Percentiles rank a stretch among this genome's conserved stretches.
Conservation (phyloP, 2,329 filamentous ascomycete species). For the Helminthosporium solani region DNA sequence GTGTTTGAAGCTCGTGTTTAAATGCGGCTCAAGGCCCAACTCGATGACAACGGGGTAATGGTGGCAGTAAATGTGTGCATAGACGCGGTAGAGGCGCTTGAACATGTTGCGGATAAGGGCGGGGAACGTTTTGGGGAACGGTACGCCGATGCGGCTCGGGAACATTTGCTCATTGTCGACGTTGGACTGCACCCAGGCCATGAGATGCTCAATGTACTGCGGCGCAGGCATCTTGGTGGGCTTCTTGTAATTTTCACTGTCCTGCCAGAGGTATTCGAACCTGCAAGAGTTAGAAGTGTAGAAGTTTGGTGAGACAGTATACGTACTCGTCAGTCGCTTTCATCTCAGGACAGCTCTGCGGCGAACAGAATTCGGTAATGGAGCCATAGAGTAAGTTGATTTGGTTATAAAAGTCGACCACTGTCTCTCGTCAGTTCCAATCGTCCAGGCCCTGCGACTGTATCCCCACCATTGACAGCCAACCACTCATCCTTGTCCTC, state of each 20-base stretch:
- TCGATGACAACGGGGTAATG: slow-evolving; percentile 97
- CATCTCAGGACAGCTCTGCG: slow-evolving; percentile 97
- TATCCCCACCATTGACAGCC: slow-evolving; percentile 80
- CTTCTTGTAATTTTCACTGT: slow-evolving; percentile 87
- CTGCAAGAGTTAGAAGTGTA: slow-evolving; percentile 45
- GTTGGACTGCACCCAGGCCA: slow-evolving; percentile 93
- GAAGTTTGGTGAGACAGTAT: too few relatives aligned
- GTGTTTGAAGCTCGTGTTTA: slow-evolving; percentile 99
- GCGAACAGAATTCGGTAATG: slow-evolving; percentile 98
- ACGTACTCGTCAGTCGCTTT: slow-evolving; percentile 97
- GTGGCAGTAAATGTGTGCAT: slow-evolving; percentile 96
- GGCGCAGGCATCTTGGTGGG: slow-evolving; percentile 98
- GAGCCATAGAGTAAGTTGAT: slow-evolving; percentile 98
- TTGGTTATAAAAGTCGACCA: slow-evolving; percentile 99
- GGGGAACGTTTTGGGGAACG: slow-evolving; percentile 88
- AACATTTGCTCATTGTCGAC: slow-evolving; percentile 96
- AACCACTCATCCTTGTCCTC: slow-evolving; percentile 98
- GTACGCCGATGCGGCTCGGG: slow-evolving; percentile 90
- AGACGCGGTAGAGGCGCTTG: slow-evolving; percentile 98
- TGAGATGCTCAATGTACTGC: slow-evolving; percentile 95
- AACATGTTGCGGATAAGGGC: slow-evolving; percentile 98
- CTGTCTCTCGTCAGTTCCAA: slow-evolving; percentile 50
- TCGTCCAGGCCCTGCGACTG: neutral
- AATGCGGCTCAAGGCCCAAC: slow-evolving; percentile 90
- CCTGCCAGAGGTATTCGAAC: slow-evolving; percentile 99